phyloP scores from a whole-genome alignment of 176 grass and related monocot species.

The Rhynchospora pubera region DNA sequence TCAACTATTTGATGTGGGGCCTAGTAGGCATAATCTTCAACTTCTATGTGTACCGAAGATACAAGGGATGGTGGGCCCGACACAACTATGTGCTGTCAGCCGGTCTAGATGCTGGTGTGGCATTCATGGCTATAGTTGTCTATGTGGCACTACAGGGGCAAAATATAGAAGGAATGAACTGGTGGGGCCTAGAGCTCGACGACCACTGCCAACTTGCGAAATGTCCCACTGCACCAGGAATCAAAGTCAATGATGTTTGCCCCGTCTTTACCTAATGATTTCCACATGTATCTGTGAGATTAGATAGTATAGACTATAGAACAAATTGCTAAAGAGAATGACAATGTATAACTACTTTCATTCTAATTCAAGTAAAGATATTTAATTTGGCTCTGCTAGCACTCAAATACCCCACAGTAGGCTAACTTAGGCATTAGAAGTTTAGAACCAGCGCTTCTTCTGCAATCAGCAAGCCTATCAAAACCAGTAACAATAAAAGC shows the following conservation, averaged over 20 bases:
- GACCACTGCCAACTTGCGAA: conserved; percentile 45
- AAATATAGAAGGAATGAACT: conserved; percentile 34
- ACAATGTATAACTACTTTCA: not conserved
- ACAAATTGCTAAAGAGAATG: not conserved
- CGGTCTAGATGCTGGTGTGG: conserved; percentile 41
- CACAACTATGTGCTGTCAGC: conserved; percentile 68
- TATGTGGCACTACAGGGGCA: conserved; percentile 40
- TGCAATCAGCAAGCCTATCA: not conserved
- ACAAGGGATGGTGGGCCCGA: conserved; percentile 54
- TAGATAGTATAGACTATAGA: not conserved
- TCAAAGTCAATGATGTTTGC: conserved; percentile 25
- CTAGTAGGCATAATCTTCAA: conserved; percentile 48
- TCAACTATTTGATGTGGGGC: conserved; percentile 73
- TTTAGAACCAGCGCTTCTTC: not conserved
- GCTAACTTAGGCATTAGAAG: not conserved
- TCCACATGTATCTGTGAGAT: not conserved
- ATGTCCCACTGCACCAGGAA: conserved; percentile 43
- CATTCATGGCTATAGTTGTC: conserved; percentile 41
- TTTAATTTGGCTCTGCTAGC: not conserved
- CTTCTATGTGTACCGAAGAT: conserved; percentile 33
- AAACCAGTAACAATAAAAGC: not conserved
- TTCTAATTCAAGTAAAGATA: not conserved
- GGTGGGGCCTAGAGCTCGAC: conserved; percentile 66
- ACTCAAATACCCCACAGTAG: not conserved
- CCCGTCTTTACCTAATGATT: not conserved